Base-by-base conservation (phyloP, 2,329 filamentous ascomycete species). In the Colletotrichum sansevieriae region DNA sequence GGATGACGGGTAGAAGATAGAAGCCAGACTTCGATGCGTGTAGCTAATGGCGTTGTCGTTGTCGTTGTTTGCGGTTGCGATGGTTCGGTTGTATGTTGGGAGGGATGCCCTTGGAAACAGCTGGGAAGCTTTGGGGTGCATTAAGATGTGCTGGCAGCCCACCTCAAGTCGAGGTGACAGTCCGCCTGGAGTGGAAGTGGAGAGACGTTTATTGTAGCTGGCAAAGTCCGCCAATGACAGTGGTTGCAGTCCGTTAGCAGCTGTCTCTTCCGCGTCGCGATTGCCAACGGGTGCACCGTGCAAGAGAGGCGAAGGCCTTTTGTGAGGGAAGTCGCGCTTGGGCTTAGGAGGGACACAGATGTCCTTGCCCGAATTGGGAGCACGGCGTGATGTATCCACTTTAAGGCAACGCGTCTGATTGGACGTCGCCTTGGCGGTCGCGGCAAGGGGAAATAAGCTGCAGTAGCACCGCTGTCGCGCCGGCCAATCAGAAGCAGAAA, bases 341-440 rank as follows among this genome's bases (percentile, higher is more conserved):
- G 25, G 25, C 7, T 29, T 5, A 29, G 7, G 25, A 29, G 4
- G 25, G 22, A 22, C 3, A 4, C 25, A n/a, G 12, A 25, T 63
- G 43, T 41, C 33, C 43, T 64, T 59, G 20, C 43, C 52, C 61
- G 18, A 62, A 44, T 20, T 4, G 33, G 37, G 37, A 65, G 12
- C 37, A 51, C 44, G 44, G 13, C 29, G 56, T 15, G 37, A 4
- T 2, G 4, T 20, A 2, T 41, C 65, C 55, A 44, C 47, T 39
- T 35, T n/a, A 20, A 8, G 1, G 35, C 3, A 52, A 60, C 66
- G 62, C 63, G 66, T 69, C 39, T 61, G n/a, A 69, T 69, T 69
- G 66, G 66, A 18, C n/a, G 18, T 12, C 13, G 37, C 22, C 35
- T 39, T 39, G 12, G 11, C 22, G 49, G 20, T 56, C 64, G 59